Evolutionary conservation across 1,284 basidiomycete genomes (phyloP), one percentile per base, ranked within the genome.

Genomic region (Blastosporella zonata): DNA sequence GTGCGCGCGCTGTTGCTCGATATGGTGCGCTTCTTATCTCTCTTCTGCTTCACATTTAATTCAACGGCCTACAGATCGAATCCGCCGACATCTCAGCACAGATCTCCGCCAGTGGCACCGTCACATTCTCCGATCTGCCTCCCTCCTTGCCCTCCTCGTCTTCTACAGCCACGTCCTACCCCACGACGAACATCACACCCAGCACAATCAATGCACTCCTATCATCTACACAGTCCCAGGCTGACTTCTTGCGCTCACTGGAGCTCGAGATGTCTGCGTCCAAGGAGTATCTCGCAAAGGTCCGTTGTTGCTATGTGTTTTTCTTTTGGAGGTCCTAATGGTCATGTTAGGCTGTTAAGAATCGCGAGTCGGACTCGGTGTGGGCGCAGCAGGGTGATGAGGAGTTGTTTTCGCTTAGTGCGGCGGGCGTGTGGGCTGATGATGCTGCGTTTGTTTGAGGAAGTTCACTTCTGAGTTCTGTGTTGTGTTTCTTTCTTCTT

Each of bases 201-300:
- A 88, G 55, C n/a, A 31, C 29, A 9, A 74, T 85, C 20, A 86
- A 93, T 59, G 62, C 69, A 20, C 73, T 88, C 18, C 73, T 95
- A 49, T 71, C 69, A 54, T 69, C 72, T 2, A 78, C 81, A 2
- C 83, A 87, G 62, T 63, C 65, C 40, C 85, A 88, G 59, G 72
- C 75, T 12, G 62, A 64, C 21, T 54, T 75, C 6, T 70, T 90
- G 22, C 66, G 63, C 10, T 65, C 63, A 43, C 61, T 88, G 6
- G 85, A 90, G 59, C 66, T 71, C 48, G 76, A 81, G 50, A 67
- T 83, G 60, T 77, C 73, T 28, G 69, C 73, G 59, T 85, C 79
- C 63, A 82, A 72, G 56, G 87, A 87, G 37, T 90, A 79, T 54
- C 59, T 89, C 58, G 70, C 58, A 21, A 90, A 87, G 76, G 85